Conservation (phyloP, 139 green algal genomes). For the Coelastrella sp. region DNA sequence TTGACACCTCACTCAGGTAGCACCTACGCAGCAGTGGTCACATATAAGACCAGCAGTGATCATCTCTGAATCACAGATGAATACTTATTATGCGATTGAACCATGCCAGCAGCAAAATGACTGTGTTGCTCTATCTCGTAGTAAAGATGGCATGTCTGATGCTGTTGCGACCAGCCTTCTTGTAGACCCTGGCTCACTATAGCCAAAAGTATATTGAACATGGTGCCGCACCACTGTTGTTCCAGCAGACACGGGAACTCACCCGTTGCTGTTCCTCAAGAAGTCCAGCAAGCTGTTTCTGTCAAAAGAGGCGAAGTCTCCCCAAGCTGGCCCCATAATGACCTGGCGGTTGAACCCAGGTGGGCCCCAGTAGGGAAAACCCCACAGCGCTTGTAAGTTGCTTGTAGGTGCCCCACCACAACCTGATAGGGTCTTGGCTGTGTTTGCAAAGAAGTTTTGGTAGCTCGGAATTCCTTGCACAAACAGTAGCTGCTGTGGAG, state of each 20-base stretch:
- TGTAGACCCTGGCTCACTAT: no score
- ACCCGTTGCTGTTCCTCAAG: constrained; percentile 16
- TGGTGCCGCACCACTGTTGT: background rate
- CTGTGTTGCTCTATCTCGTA: no score
- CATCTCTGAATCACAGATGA: no score
- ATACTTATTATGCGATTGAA: background rate
- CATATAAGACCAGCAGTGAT: no score
- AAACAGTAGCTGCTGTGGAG: background rate
- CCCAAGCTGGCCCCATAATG: constrained; percentile 38
- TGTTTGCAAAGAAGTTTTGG: constrained; percentile 20
- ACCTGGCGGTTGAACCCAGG: constrained; percentile 20
- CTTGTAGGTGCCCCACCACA: constrained; percentile 18
- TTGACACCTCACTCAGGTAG: constrained; percentile 30
- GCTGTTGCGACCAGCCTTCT: no score
- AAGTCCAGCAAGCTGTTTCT: background rate
- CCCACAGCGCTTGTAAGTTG: constrained; percentile 37
- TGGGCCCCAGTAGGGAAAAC: constrained; percentile 40
- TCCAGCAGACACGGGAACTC: background rate
- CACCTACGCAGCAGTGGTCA: constrained; percentile 15
- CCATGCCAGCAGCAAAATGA: background rate
- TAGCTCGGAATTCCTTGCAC: constrained; percentile 2
- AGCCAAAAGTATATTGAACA: background rate
- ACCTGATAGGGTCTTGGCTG: constrained; percentile 21
- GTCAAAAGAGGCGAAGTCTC: background rate
- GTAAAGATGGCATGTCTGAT: background rate